A percentile compares a stretch with the other conserved stretches of the same genome.
These are phyloP conservation scores for Cyphellophora attinorum DNA, from an alignment of 2,329 filamentous ascomycete genomes.

Conservation along the genomic window DNA sequence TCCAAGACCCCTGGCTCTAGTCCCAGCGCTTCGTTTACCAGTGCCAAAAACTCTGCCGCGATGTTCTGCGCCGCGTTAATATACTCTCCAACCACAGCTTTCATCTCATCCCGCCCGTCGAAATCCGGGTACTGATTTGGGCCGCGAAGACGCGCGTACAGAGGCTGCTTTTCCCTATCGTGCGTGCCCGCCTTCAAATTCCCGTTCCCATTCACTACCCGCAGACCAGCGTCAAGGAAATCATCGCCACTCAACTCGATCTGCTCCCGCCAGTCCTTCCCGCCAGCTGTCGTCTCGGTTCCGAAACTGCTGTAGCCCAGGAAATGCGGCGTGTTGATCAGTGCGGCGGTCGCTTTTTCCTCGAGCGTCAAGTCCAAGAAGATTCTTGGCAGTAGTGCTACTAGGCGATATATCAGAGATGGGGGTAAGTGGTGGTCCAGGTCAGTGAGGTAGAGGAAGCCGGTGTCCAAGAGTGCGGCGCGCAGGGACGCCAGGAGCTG, in stretches of 20 bases:
- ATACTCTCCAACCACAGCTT: conserved; percentile 36
- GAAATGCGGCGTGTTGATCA: conserved; percentile 49
- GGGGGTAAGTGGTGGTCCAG: conserved; percentile 17
- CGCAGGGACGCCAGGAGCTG: conserved; percentile 11
- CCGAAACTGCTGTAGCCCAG: conserved; percentile 50
- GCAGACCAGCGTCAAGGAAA: no score
- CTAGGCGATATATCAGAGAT: conserved; percentile 10
- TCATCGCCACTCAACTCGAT: no score
- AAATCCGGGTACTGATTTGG: conserved; percentile 39
- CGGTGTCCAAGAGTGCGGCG: conserved; percentile 16
- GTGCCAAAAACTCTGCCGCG: conserved; percentile 44
- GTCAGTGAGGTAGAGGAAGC: conserved; percentile 21
- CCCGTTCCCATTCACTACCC: conserved; percentile 42
- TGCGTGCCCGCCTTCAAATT: background rate
- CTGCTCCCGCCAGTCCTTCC: conserved; percentile 46
- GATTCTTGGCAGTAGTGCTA: conserved; percentile 12
- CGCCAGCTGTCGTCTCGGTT: conserved; percentile 46
- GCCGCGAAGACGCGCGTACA: conserved; percentile 37
- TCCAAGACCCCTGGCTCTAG: conserved; percentile 41
- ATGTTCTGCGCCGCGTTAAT: conserved; percentile 42
- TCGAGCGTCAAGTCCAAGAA: conserved; percentile 15
- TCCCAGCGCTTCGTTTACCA: conserved; percentile 46
- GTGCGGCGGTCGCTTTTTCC: conserved; percentile 16
- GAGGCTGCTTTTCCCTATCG: conserved; percentile 24
- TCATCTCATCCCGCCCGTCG: conserved; percentile 24